Percentiles rank a stretch among this genome's conserved stretches.
phyloP scores from a whole-genome alignment of 2,329 filamentous ascomycete species.

The Penicillium sp. region DNA sequence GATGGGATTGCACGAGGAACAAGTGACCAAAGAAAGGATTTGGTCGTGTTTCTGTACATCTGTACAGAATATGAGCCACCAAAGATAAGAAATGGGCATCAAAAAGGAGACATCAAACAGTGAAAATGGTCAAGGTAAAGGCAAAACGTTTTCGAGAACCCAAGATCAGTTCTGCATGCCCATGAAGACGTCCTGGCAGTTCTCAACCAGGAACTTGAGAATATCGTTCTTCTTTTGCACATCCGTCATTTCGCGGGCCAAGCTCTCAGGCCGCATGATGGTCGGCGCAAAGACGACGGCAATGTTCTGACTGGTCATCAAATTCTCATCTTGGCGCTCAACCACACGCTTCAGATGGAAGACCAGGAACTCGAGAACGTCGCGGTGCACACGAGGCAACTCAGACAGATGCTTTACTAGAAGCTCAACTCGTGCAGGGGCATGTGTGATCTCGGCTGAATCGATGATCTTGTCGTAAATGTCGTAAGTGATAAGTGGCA shows the following conservation, averaged over 20 bases:
- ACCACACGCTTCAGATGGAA: conserved; percentile 92
- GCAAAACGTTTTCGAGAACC: not conserved
- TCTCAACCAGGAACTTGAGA: conserved; percentile 91
- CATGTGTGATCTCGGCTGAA: conserved; percentile 65
- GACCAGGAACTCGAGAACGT: conserved; percentile 90
- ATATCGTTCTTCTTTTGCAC: conserved; percentile 92
- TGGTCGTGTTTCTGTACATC: conserved; percentile 37
- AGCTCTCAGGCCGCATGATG: conserved; percentile 88
- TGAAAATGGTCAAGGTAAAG: not conserved
- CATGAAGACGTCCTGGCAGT: conserved; percentile 80
- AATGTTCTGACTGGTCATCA: conserved; percentile 96
- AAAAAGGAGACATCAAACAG: conserved; percentile 8
- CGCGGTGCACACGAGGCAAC: conserved; percentile 81
- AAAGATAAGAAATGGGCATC: conserved; percentile 5
- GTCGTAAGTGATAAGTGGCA: conserved; percentile 86
- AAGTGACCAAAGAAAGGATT: conserved; percentile 22
- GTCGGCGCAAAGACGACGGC: conserved; percentile 98
- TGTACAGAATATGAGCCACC: conserved; percentile 31
- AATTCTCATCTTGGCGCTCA: conserved; percentile 78
- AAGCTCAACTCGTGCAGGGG: conserved; percentile 71
- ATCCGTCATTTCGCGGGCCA: conserved; percentile 94
- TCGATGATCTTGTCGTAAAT: conserved; percentile 90
- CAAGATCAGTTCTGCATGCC: conserved; percentile 40
- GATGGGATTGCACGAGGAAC: conserved; percentile 13
- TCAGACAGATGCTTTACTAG: conserved; percentile 76